A percentile compares a stretch with the other conserved stretches of the same genome.
Conservation (phyloP, 257 asterid species). For the Solanum phureja region DNA sequence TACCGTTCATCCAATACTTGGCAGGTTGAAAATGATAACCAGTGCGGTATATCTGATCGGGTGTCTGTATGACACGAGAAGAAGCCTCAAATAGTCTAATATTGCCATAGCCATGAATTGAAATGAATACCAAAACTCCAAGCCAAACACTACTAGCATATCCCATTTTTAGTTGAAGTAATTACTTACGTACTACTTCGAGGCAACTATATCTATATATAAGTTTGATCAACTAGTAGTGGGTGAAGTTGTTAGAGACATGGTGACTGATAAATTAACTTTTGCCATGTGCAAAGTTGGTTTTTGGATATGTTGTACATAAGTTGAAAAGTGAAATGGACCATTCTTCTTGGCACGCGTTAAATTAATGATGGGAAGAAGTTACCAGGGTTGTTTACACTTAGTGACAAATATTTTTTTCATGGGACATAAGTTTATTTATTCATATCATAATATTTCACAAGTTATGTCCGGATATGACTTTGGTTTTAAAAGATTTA, state of each 20-base stretch:
- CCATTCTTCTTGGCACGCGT: background rate
- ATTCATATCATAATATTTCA: background rate
- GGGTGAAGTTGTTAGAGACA: too few species aligned
- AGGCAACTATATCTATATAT: background rate
- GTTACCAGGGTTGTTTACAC: background rate
- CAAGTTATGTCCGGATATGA: background rate
- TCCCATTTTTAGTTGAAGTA: background rate
- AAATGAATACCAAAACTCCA: background rate
- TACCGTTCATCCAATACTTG: slow-evolving; percentile 30
- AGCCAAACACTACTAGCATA: background rate
- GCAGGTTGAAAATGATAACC: slow-evolving; percentile 31
- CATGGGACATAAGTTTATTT: background rate
- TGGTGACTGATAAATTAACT: too few species aligned
- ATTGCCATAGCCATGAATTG: background rate
- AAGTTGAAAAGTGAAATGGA: background rate
- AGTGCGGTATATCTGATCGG: slow-evolving; percentile 14
- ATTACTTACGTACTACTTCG: background rate
- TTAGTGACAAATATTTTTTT: background rate
- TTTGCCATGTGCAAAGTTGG: background rate
- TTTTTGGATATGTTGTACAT: background rate
- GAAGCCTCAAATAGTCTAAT: slow-evolving; percentile 5
- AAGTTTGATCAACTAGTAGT: background rate
- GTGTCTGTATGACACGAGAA: background rate
- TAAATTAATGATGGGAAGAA: background rate
- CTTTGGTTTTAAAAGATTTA: background rate